phyloP scores from a whole-genome alignment of 257 asterid genomes.

The Fraxinus excelsior region DNA sequence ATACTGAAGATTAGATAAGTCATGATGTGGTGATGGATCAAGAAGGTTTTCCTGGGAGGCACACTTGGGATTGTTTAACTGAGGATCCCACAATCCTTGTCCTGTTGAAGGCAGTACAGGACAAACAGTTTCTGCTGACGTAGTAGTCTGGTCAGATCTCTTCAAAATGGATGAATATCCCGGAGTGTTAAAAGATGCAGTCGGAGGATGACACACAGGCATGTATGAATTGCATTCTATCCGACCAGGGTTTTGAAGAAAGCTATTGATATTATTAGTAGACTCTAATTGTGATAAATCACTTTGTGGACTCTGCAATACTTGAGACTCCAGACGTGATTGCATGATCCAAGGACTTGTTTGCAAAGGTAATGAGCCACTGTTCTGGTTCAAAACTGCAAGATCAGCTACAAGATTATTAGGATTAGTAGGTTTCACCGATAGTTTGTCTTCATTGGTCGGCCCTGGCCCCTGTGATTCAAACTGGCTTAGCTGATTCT shows the following conservation, averaged over 20 bases:
- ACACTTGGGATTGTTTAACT: slow-evolving; percentile 43
- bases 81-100: slow-evolving; percentile 76
- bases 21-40: slow-evolving; percentile 47
- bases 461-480: slow-evolving; percentile 32
- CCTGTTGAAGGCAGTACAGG: slow-evolving; percentile 38
- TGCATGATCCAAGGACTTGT: slow-evolving; percentile 45
- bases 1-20: slow-evolving; percentile 52
- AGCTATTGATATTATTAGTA: slow-evolving; percentile 31
- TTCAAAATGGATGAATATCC: slow-evolving; percentile 41
- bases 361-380: slow-evolving; percentile 33
- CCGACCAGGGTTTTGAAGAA: slow-evolving; percentile 52
- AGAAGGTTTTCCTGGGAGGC: slow-evolving; percentile 43
- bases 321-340: slow-evolving; percentile 38
- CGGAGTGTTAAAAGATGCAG: slow-evolving; percentile 42
- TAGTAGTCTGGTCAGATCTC: slow-evolving; percentile 40
- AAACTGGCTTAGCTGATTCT: slow-evolving; percentile 45
- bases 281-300: slow-evolving; percentile 47
- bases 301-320: slow-evolving; percentile 35
- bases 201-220: slow-evolving; percentile 39
- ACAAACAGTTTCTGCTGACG: slow-evolving; percentile 33
- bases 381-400: slow-evolving; percentile 36
- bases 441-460: slow-evolving; percentile 38
- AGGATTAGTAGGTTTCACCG: slow-evolving; percentile 31
- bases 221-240: slow-evolving; percentile 52
- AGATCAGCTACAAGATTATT: slow-evolving; percentile 26